phyloP scores from a whole-genome alignment of 768 basidiomycete genomes.

The Lentinula lateritia region DNA sequence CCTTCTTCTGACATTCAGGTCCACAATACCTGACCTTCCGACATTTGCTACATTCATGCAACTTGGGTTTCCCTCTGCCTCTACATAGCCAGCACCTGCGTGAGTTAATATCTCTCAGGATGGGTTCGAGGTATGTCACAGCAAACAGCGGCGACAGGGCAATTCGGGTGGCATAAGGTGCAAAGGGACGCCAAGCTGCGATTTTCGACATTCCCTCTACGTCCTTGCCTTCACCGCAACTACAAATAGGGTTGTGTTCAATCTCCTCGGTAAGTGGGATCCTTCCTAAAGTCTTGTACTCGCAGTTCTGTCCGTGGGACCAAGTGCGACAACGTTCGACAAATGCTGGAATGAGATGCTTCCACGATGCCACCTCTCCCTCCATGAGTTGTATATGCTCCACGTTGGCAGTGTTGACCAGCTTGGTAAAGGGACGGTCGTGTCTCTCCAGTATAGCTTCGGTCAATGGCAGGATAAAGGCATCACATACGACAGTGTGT shows the following conservation, averaged over 20 bases:
- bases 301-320: slow-evolving; percentile 31
- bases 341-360: slow-evolving; percentile 31
- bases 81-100: no score
- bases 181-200: no score
- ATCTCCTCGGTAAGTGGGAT: slow-evolving; percentile 26
- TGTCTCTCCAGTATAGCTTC: neutral
- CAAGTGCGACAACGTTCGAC: slow-evolving; percentile 36
- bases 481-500: no score
- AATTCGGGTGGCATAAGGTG: no score
- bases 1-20: slow-evolving; percentile 27
- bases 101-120: no score
- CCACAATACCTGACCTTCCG: slow-evolving; percentile 29
- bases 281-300: slow-evolving; percentile 21
- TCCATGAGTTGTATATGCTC: neutral
- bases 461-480: no score
- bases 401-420: slow-evolving; percentile 5
- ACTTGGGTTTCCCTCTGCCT: no score
- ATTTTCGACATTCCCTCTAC: slow-evolving; percentile 20
- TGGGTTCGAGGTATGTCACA: no score
- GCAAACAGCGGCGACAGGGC: no score
- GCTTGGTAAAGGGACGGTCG: slow-evolving; percentile 2
- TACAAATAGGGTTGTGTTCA: slow-evolving; percentile 25
- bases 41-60: no score
- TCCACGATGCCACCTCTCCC: slow-evolving; percentile 31
- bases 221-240: slow-evolving; percentile 34